These are phyloP conservation scores for Cyberlindnera japonica DNA, from an alignment of 805 yeast species.

Conservation along the genomic window DNA sequence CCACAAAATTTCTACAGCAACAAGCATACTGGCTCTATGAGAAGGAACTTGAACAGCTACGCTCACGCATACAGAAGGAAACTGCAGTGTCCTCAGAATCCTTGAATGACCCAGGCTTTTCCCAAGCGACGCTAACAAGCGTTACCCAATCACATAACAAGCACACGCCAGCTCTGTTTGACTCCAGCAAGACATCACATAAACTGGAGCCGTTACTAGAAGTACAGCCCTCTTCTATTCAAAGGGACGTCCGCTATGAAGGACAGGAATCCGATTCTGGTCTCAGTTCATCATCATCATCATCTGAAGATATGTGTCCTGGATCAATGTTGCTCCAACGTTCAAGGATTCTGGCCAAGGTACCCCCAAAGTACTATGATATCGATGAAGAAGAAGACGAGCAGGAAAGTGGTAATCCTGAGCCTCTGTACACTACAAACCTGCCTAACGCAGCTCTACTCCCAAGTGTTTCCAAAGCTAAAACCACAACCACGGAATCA, in stretches of 20 bases:
- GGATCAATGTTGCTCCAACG: constrained; percentile 25
- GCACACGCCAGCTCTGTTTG: neutral
- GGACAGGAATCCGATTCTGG: constrained; percentile 1
- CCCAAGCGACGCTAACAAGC: neutral
- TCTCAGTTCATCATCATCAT: constrained; percentile 4
- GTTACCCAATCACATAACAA: neutral
- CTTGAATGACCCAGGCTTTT: constrained; percentile 3
- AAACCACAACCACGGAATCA: constrained; percentile 16
- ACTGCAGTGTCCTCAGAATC: constrained; percentile 16
- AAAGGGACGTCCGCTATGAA: neutral
- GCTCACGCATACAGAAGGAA: constrained; percentile 21
- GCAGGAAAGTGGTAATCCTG: constrained; percentile 4
- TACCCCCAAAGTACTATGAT: constrained; percentile 17
- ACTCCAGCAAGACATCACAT: neutral
- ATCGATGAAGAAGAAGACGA: constrained; percentile 21
- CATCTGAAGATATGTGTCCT: neutral
- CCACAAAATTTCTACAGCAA: constrained; percentile 26
- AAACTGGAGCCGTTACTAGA: neutral
- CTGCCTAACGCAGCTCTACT: neutral
- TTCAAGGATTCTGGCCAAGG: constrained; percentile 24
- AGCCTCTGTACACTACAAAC: neutral
- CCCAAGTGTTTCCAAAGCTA: neutral
- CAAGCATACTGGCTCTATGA: constrained; percentile 30
- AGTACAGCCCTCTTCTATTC: neutral
- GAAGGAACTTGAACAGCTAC: constrained; percentile 25